Conservation (phyloP, 345 rosid species). For the Eucalyptus leucophloia region DNA sequence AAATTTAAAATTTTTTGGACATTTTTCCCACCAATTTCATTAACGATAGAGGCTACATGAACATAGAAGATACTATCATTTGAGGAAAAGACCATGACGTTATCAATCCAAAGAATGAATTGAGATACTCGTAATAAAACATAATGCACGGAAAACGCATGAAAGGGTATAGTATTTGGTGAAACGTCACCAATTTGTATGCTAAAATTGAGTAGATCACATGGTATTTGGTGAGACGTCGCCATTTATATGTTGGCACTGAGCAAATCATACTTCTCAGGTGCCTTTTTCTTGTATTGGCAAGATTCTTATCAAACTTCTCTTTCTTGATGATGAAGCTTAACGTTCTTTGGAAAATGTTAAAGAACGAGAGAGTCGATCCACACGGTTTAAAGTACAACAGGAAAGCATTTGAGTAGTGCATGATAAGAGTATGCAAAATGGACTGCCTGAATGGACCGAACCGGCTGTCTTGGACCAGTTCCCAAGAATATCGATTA, state of each 20-base stretch:
- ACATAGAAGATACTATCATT: neutral
- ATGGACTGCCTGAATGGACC: too few relatives aligned
- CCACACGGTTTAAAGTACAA: neutral
- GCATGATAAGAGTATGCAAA: too few relatives aligned
- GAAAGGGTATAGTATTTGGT: neutral
- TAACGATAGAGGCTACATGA: neutral
- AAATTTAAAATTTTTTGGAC: fast-evolving
- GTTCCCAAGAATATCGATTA: too few relatives aligned
- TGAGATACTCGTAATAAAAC: neutral
- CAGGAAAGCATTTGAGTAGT: neutral
- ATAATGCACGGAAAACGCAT: neutral
- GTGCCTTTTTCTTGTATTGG: neutral
- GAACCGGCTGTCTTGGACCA: too few relatives aligned
- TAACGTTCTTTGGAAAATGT: neutral
- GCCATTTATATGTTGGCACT: neutral
- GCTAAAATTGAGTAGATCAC: neutral
- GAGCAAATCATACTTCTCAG: neutral
- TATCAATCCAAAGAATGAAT: neutral
- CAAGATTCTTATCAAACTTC: neutral
- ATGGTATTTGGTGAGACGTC: neutral
- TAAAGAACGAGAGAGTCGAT: neutral
- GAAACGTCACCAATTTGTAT: neutral
- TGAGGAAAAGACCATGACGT: neutral
- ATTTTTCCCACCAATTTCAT: neutral
- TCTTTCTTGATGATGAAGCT: neutral